Evolutionary conservation across 371 early-diverging fungal genomes (phyloP), one percentile per base, ranked within the genome.

Genomic region (Mucor racemosus): DNA sequence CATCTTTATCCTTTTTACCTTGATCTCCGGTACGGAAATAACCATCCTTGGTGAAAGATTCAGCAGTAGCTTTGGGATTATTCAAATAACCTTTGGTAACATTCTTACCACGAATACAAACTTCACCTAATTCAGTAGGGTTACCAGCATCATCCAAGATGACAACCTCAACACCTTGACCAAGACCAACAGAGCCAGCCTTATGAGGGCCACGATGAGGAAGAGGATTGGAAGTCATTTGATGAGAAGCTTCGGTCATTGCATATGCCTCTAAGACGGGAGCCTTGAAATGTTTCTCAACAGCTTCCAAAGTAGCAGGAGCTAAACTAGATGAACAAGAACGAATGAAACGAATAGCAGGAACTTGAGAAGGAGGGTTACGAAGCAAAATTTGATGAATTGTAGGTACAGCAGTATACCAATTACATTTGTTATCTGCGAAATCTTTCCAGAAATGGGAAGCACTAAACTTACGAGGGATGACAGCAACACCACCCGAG

Each of bases 181-280:
- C 91, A 19, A 90, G 62, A 13, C 96, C 96, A 8, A 95, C 94
- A 11, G 91, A 88, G 6, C 94, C 95, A 9, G 95, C 86, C 72
- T 93, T 94, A 68, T 89, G 91, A 13, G 73, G 69, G 7, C 82
- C 84, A 15, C 88, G 90, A 5, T 76, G 71, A 7, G 95, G 94
- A 26, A 95, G 74, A 53, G 92, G 93, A 72, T 95, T 95, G 19
- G 93, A 91, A 40, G 92, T 88, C 90, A 96, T 92, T 76, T 93
- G 94, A 75, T 96, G 96, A 19, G 94, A 80, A 1, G 95, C 93
- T 76, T 96, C 96, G 3, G 95, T 94, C 95, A 96, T 95, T 11
- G 95, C 95, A 69, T 95, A 95, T 1, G 96, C 94, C 74, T 92
- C 93, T 55, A 94, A 76, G 4, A 94, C 94, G 15, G 95, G 95